phyloP scores from a whole-genome alignment of 208 protist genomes.

The Acanthamoeba healyi region DNA sequence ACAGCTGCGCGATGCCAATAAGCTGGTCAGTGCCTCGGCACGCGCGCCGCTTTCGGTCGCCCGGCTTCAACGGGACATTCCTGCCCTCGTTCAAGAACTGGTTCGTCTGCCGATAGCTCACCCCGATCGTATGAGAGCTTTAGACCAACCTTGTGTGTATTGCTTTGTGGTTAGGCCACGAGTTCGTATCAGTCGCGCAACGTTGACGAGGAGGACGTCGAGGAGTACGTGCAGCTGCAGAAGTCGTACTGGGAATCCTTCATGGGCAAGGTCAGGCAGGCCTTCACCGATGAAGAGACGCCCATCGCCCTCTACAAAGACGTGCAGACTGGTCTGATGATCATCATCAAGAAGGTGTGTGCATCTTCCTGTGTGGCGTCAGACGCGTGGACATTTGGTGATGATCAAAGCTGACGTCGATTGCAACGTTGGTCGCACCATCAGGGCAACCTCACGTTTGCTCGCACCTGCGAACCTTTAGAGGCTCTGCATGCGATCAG shows the following conservation, averaged over 20 bases:
- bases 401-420: too few species aligned
- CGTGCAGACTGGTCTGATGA: background rate
- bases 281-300: conserved; percentile 33
- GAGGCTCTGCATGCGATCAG: conserved; percentile 61
- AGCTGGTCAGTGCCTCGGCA: background rate
- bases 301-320: conserved; percentile 56
- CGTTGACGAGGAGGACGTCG: conserved; percentile 42
- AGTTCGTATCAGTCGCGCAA: background rate
- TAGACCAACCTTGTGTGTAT: background rate
- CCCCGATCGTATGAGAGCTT: background rate
- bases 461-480: conserved; percentile 50
- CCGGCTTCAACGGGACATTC: conserved; percentile 1
- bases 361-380: background rate
- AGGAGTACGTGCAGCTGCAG: conserved; percentile 43
- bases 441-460: conserved; percentile 45
- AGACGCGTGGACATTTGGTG: too few species aligned
- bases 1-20: conserved; percentile 22
- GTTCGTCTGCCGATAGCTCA: background rate
- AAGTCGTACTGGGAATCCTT: conserved; percentile 37
- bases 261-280: background rate
- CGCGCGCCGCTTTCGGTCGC: conserved; percentile 2
- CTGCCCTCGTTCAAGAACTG: conserved; percentile 22
- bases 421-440: background rate
- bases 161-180: background rate
- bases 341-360: conserved; percentile 52